Evolutionary conservation across 1,139 yeast genomes (phyloP).

Genomic region (Torulaspora globosa): DNA sequence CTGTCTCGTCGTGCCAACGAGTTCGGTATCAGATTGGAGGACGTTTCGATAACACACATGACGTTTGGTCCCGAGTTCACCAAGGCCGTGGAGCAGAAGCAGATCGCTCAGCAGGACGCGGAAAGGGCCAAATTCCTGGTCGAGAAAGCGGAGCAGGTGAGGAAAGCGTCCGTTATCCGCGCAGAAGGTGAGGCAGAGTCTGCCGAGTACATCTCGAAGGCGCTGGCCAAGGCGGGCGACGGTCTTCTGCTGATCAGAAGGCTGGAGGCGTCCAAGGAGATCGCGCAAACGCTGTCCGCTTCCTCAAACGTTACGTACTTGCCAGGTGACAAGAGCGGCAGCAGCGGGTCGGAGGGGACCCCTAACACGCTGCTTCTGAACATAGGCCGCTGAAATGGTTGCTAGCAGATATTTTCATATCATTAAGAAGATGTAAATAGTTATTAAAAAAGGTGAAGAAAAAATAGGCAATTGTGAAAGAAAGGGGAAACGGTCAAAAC

Average conservation of each 20-base stretch:
- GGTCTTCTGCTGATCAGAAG: constrained; percentile 92
- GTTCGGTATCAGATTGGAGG: constrained; percentile 88
- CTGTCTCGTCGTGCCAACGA: constrained; percentile 79
- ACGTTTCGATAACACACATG: constrained; percentile 97
- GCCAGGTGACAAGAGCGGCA: constrained; percentile 55
- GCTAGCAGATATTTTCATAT: constrained; percentile 35
- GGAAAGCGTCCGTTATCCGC: constrained; percentile 88
- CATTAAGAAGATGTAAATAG: constrained; percentile 6
- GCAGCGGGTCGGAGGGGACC: constrained; percentile 35
- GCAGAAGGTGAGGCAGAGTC: constrained; percentile 99
- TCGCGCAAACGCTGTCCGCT: constrained; percentile 79
- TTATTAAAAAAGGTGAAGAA: constrained; percentile 5
- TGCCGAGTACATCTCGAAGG: constrained; percentile 92
- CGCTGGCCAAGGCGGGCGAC: constrained; percentile 91
- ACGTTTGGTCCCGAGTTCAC: constrained; percentile 97
- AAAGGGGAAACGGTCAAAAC: not conserved
- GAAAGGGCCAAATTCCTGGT: constrained; percentile 94
- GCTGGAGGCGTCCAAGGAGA: constrained; percentile 94
- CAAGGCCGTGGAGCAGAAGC: constrained; percentile 97
- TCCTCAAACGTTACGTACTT: constrained; percentile 89
- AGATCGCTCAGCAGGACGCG: constrained; percentile 98
- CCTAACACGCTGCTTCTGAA: constrained; percentile 50
- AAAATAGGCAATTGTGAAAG: constrained; percentile 3
- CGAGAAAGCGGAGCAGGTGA: constrained; percentile 96
- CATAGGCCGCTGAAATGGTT: constrained; percentile 41